Conservation (phyloP, 805 yeast genomes). For the Huiozyma naganishii region DNA sequence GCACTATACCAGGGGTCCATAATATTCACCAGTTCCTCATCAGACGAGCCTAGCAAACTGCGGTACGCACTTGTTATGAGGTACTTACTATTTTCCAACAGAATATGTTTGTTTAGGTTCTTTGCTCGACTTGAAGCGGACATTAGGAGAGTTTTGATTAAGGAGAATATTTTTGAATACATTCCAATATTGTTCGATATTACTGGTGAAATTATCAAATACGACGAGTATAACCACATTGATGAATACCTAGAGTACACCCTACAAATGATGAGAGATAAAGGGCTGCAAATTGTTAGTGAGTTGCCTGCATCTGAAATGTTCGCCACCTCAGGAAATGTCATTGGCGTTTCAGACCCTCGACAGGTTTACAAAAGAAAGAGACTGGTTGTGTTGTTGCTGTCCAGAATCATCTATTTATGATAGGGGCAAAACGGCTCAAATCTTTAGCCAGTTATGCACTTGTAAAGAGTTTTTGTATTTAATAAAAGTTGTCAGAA, state of each 20-base stretch:
- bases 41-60: slow-evolving; percentile 29
- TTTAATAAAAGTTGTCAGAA: no score
- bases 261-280: slow-evolving; percentile 14
- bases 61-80: slow-evolving; percentile 27
- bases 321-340: not conserved
- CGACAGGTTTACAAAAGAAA: slow-evolving; percentile 17
- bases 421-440: not conserved
- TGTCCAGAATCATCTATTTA: slow-evolving; percentile 13
- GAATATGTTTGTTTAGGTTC: slow-evolving; percentile 23
- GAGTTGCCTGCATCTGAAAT: not conserved
- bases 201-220: slow-evolving; percentile 20
- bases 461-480: no score
- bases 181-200: slow-evolving; percentile 28
- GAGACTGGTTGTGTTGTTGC: slow-evolving; percentile 10
- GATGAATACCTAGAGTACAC: slow-evolving; percentile 14
- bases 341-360: slow-evolving; percentile 5
- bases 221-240: slow-evolving; percentile 23
- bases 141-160: slow-evolving; percentile 24
- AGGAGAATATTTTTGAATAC: slow-evolving; percentile 24
- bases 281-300: slow-evolving; percentile 10
- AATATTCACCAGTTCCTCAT: slow-evolving; percentile 23
- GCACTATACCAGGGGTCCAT: slow-evolving; percentile 28
- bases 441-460: no score
- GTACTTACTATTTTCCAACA: slow-evolving; percentile 25
- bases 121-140: slow-evolving; percentile 24